Conservation (phyloP, 192 early-diverging fungal species). For the Podila epicladia region DNA sequence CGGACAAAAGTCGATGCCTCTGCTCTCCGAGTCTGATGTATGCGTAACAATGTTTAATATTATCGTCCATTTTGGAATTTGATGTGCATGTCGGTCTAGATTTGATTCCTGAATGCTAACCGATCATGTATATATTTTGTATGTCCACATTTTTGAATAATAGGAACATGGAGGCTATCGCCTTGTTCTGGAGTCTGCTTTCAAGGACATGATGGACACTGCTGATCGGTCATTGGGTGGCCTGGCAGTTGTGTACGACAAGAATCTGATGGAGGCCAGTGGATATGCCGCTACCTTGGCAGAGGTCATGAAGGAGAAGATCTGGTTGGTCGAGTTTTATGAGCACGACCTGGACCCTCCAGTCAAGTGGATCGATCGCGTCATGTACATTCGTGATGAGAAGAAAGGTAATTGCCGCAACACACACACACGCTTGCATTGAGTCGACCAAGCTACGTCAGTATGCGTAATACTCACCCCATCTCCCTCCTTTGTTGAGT, state of each 20-base stretch:
- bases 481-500: not conserved
- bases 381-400: conserved; percentile 75
- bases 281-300: conserved; percentile 87
- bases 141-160: too few species aligned
- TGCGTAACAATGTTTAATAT: conserved; percentile 20
- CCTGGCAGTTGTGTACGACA: conserved; percentile 86
- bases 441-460: not conserved
- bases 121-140: too few species aligned
- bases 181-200: conserved; percentile 80
- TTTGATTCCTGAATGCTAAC: too few species aligned
- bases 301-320: conserved; percentile 76
- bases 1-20: conserved; percentile 92
- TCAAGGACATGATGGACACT: conserved; percentile 72
- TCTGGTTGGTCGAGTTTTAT: conserved; percentile 84
- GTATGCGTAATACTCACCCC: not conserved
- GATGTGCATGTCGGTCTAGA: not conserved
- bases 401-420: conserved; percentile 50
- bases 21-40: conserved; percentile 81
- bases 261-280: conserved; percentile 88
- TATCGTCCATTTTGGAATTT: not conserved
- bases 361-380: conserved; percentile 78
- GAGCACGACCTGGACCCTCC: conserved; percentile 77
- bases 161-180: conserved; percentile 82
- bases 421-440: not conserved
- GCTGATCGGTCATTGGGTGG: conserved; percentile 74